Base-by-base conservation (phyloP, 495 filamentous ascomycete genomes). In the Cercophora samala region DNA sequence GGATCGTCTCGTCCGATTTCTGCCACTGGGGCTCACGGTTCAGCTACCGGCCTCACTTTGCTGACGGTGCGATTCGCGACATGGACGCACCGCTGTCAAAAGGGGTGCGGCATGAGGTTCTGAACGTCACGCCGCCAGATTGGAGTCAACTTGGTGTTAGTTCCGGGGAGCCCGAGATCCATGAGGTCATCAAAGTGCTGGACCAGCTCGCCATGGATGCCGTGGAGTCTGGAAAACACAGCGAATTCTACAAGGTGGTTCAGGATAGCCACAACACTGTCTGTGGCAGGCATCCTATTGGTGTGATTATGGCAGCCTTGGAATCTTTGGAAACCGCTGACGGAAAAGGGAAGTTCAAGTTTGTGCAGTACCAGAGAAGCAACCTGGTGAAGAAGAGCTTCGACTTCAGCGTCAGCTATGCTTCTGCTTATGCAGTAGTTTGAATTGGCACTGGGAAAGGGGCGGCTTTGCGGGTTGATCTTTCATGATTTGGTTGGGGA, bases 361-460 rank as follows among this genome's bases (percentile, higher is more conserved):
- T 97, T 72, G 84, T 97, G 67, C 83, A 93, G 70, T 99, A 99
- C 79, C 91, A 97, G 77, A 85, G 93, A 70, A 98, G 95, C 78
- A 87, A 87, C 68, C 83, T 96, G 76, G 88, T 89, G n/a, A 81
- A 81, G 63, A 84, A 84, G 65, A 79, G 88, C 6, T 76, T 75
- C 19, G 96, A 97, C 72, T 97, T 90, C 72, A 97, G 93, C 67
- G 95, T 99, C 64, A 97, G 93, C 80, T 99, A 99, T 78, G 93
- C 90, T 6, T 90, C 89, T 74, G 91, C 89, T 67, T 93, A 89
- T 82, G 90, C 89, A 22, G 79, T 90, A 51, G 66, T 86, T n/a
- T 86, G 65, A 74, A 2, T 46, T 46, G 37, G 11, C 15, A 9
- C 2, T 17, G 37, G 11, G 37, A 46, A 46, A 46, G 37, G 37